Evolutionary conservation across 257 asterid species (phyloP), one percentile per base, ranked within the genome.

Genomic region (Ehretia macrophylla): DNA sequence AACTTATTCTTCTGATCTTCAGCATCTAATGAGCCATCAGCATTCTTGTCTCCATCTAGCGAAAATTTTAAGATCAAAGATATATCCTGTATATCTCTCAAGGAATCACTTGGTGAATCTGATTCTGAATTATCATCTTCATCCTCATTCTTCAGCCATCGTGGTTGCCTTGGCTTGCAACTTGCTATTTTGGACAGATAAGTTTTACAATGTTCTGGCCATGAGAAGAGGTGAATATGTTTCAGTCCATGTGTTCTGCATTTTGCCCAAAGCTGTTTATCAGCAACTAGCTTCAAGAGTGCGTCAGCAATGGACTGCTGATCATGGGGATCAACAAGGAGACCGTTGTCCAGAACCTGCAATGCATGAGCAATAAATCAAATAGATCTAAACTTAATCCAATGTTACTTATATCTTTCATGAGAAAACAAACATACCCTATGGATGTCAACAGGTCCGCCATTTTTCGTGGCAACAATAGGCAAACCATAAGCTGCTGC

Each of bases 101-200:
- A 84, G 51, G 99, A 93, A 75, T 93, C 99, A 82, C 88, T 83
- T 19, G 99, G 97, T 55, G 99, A 93, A 75, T 93, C 99, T 56
- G 97, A 83, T 62, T 90, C 97, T 32, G 97, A 89, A 71, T 86
- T 89, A 59, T 83, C 96, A 53, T 85, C 88, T 67, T 93, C 99
- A 14, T 83, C 87, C 11, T 82, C 88, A 23, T 67, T 83, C 63
- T 84, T 85, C 73, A 87, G 70, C 99, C 99, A 93, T 56, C 96
- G 84, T 59, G 97, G 97, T 46, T 85, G 97, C 81, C 99, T 87
- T n/a, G 96, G 95, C 78, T 90, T 89, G 83, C 99, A 93, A 69
- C 79, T 69, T 46, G 96, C 92, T 62, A 93, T 83, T 77, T 83
- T 84, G 27, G 95, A 83, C 65, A 93, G 88, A 73, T 93, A 93